Evolutionary conservation across 2,329 filamentous ascomycete genomes (phyloP).

Genomic region (Colletotrichum nymphaeae): DNA sequence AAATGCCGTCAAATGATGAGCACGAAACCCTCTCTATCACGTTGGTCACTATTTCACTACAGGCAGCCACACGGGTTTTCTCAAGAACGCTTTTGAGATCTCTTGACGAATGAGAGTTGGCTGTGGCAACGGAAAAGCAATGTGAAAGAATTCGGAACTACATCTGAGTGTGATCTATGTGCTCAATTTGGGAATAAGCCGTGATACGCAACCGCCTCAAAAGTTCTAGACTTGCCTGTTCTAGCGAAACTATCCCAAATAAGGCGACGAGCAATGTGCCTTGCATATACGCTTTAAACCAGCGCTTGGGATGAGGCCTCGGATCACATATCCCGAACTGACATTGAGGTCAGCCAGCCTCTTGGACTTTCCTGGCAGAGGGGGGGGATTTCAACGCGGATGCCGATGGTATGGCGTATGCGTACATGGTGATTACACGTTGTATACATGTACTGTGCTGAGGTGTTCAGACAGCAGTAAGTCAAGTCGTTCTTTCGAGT

Average conservation of each 20-base stretch:
- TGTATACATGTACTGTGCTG: no score
- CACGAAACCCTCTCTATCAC: neutral
- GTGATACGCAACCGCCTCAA: neutral
- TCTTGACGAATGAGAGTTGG: neutral
- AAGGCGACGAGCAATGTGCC: neutral
- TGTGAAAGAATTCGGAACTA: neutral
- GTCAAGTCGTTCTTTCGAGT: no score
- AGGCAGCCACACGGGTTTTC: neutral
- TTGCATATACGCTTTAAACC: neutral
- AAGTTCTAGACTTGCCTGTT: neutral
- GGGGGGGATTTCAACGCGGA: no score
- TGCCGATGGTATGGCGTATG: no score
- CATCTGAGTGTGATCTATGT: neutral
- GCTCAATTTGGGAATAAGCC: no score
- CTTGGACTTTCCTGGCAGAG: no score
- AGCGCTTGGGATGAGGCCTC: neutral
- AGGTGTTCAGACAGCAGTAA: no score
- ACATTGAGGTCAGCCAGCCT: neutral
- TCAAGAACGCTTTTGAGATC: neutral
- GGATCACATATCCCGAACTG: neutral
- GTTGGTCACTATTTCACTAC: neutral
- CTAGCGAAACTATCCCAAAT: neutral
- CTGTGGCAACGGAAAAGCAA: neutral
- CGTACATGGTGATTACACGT: no score
- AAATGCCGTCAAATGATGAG: neutral